Percentiles rank a stretch among this genome's conserved stretches.
Conservation (phyloP, 495 filamentous ascomycete genomes). For the Glutinoglossum americanum region DNA sequence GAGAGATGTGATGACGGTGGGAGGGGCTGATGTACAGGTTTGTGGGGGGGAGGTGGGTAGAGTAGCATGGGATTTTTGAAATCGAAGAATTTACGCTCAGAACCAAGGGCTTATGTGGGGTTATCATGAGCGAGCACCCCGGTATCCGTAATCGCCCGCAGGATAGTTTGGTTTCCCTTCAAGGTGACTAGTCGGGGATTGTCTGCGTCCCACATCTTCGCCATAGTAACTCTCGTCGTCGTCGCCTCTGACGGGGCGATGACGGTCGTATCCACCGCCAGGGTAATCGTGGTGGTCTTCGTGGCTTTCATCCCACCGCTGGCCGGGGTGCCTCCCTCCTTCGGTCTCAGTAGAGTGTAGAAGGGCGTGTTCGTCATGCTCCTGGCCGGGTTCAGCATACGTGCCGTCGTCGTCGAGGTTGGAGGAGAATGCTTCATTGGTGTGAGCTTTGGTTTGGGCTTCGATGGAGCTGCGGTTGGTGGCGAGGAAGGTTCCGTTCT, state of each 20-base stretch:
- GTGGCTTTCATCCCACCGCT: neutral
- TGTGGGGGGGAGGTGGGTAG: no score
- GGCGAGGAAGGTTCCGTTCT: slow-evolving; percentile 42
- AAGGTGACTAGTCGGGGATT: slow-evolving; percentile 13
- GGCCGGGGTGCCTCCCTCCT: neutral
- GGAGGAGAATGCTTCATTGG: slow-evolving; percentile 14
- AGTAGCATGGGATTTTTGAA: no score
- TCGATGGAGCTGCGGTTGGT: slow-evolving; percentile 8
- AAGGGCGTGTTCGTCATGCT: neutral
- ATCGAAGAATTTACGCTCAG: no score
- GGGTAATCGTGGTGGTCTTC: neutral
- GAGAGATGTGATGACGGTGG: no score
- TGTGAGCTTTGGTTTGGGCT: slow-evolving; percentile 17
- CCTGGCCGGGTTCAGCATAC: neutral
- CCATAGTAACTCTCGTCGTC: neutral
- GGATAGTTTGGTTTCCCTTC: slow-evolving; percentile 5
- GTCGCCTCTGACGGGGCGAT: neutral
- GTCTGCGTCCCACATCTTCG: neutral
- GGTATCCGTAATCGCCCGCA: slow-evolving; percentile 7
- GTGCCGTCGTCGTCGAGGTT: slow-evolving; percentile 1
- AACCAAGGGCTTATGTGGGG: no score
- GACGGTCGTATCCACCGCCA: neutral
- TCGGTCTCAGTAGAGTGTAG: neutral
- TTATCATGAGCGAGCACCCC: slow-evolving; percentile 7
- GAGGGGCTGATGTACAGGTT: no score